These are phyloP conservation scores for Exophiala sideris DNA, from an alignment of 2,329 filamentous ascomycete species.

Conservation along the genomic window DNA sequence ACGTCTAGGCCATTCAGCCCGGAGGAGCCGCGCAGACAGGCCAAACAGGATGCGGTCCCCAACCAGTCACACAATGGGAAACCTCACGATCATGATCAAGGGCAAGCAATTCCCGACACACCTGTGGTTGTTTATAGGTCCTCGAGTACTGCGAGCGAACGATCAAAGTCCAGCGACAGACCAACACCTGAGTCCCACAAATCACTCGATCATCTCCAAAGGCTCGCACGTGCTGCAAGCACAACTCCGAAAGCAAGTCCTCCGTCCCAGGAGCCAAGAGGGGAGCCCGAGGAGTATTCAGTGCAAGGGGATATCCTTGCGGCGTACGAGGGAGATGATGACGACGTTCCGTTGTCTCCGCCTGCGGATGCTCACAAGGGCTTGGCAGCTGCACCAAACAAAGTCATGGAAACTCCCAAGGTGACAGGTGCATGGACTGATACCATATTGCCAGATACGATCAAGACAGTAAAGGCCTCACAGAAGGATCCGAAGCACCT, in stretches of 20 bases:
- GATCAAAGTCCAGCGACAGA: constrained; percentile 22
- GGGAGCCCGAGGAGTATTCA: constrained; percentile 5
- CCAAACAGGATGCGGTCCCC: constrained; percentile 9
- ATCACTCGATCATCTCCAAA: constrained; percentile 39
- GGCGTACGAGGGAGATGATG: background rate
- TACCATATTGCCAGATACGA: constrained; percentile 42
- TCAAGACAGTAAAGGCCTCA: constrained; percentile 22
- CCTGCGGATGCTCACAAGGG: background rate
- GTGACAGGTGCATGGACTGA: constrained; percentile 48
- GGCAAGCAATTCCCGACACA: constrained; percentile 37
- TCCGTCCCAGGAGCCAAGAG: constrained; percentile 6
- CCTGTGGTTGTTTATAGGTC: constrained; percentile 38
- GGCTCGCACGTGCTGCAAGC: constrained; percentile 35
- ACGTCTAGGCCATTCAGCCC: constrained; percentile 20
- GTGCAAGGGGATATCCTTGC: background rate
- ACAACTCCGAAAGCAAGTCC: constrained; percentile 23
- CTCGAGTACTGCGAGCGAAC: constrained; percentile 16
- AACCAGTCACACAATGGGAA: background rate
- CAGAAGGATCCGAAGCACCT: constrained; percentile 14
- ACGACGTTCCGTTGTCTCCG: background rate
- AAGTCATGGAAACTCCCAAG: constrained; percentile 35
- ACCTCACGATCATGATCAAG: constrained; percentile 16
- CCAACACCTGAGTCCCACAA: constrained; percentile 26
- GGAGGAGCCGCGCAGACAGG: constrained; percentile 11
- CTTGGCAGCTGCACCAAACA: background rate